Percentiles rank a stretch among this genome's conserved stretches.
phyloP scores from a whole-genome alignment of 352 stramenopile species.

The Globisporangium orthogonon region DNA sequence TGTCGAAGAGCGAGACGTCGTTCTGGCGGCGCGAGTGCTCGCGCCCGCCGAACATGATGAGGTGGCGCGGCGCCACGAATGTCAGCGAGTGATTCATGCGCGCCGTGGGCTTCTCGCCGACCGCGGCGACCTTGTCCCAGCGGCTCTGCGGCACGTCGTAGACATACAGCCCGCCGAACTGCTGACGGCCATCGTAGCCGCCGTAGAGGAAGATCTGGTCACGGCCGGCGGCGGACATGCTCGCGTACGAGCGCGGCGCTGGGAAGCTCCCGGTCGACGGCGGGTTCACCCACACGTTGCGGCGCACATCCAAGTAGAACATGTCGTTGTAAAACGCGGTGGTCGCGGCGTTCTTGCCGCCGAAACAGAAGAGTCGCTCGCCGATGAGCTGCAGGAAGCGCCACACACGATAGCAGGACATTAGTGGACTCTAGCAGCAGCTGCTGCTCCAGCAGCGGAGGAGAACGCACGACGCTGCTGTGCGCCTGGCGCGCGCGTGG shows the following conservation, averaged over 20 bases:
- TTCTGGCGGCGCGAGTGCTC: conserved; percentile 40
- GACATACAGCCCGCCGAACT: conserved; percentile 54
- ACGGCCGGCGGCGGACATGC: conserved; percentile 29
- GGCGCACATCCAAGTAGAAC: conserved; percentile 62
- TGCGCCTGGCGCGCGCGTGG: conserved; percentile 48
- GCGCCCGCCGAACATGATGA: conserved; percentile 58
- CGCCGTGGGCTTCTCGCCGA: conserved; percentile 30
- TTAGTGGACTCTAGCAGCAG: too few relatives aligned
- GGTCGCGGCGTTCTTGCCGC: conserved; percentile 45
- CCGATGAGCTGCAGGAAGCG: conserved; percentile 25
- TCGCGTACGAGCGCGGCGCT: conserved; percentile 39
- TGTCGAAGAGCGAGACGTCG: conserved; percentile 48
- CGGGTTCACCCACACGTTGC: conserved; percentile 53
- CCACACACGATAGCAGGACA: background rate
- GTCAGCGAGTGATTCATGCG: conserved; percentile 64
- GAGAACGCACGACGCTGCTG: conserved; percentile 42
- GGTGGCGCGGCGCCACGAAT: conserved; percentile 31
- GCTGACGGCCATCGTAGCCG: conserved; percentile 40
- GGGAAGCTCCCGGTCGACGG: conserved; percentile 23
- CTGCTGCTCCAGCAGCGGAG: too few relatives aligned
- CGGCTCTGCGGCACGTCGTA: conserved; percentile 41
- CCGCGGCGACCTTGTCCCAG: conserved; percentile 43
- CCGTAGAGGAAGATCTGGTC: conserved; percentile 67
- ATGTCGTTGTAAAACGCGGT: conserved; percentile 61
- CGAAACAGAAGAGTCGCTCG: conserved; percentile 68